These are phyloP conservation scores for Chlamydomonas eustigma DNA, from an alignment of 139 green algal species.

Conservation along the genomic window DNA sequence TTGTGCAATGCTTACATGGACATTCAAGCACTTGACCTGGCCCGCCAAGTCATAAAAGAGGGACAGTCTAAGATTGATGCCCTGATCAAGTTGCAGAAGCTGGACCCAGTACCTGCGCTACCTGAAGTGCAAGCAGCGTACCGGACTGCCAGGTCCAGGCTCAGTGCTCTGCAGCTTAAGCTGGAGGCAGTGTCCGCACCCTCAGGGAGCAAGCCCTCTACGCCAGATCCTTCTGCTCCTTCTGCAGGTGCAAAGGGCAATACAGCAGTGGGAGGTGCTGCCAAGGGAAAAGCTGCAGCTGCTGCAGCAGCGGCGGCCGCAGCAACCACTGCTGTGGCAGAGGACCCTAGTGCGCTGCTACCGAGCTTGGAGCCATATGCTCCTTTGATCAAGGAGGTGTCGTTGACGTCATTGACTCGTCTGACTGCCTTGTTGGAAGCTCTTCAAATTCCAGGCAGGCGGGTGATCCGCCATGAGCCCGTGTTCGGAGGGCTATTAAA, in stretches of 20 bases:
- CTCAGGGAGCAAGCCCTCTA: neutral
- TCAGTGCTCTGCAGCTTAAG: slow-evolving; percentile 35
- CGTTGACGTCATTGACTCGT: slow-evolving; percentile 5
- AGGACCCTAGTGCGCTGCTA: neutral
- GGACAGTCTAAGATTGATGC: slow-evolving; percentile 34
- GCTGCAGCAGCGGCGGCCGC: neutral
- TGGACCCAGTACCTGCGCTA: slow-evolving; percentile 51
- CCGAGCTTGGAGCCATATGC: slow-evolving; percentile 7
- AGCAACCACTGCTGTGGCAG: neutral
- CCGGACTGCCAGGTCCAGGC: slow-evolving; percentile 22
- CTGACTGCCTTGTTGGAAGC: slow-evolving; percentile 25
- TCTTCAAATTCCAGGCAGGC: slow-evolving; percentile 25
- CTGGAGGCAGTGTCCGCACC: slow-evolving; percentile 26
- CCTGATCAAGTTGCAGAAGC: slow-evolving; percentile 42
- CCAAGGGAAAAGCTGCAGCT: neutral
- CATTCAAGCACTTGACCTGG: slow-evolving; percentile 8
- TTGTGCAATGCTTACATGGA: slow-evolving; percentile 31
- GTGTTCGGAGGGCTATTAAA: slow-evolving; percentile 29
- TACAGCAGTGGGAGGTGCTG: neutral
- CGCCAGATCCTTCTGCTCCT: neutral
- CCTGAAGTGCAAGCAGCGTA: slow-evolving; percentile 34
- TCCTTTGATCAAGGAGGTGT: slow-evolving; percentile 23
- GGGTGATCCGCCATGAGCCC: slow-evolving; percentile 29
- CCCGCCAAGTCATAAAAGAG: slow-evolving; percentile 20
- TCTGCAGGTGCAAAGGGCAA: neutral